Conservation (phyloP, 257 asterid genomes). For the Paraleonurus japonicus region DNA sequence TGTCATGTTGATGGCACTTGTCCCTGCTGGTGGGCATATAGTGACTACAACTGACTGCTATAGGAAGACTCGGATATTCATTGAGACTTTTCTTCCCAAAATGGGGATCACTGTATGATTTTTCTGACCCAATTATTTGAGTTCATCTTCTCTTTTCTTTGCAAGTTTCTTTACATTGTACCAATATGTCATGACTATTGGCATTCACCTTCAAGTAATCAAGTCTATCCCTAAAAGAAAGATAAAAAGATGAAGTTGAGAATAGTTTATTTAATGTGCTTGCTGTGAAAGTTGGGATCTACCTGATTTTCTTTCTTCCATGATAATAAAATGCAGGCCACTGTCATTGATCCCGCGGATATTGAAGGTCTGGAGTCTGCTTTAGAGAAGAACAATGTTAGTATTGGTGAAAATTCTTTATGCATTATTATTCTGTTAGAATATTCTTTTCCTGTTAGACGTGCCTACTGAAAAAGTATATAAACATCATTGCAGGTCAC, state of each 20-base stretch:
- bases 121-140: conserved; percentile 26
- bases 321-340: conserved; percentile 55
- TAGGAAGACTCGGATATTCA: conserved; percentile 81
- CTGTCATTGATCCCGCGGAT: conserved; percentile 95
- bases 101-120: conserved; percentile 81
- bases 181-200: background rate
- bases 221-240: background rate
- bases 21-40: conserved; percentile 93
- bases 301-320: conserved; percentile 26
- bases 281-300: conserved; percentile 12
- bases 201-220: background rate
- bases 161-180: background rate
- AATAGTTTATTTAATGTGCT: background rate
- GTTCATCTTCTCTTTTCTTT: background rate
- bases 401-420: conserved; percentile 24
- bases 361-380: conserved; percentile 77
- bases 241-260: background rate
- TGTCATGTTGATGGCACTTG: conserved; percentile 75
- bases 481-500: conserved; percentile 57
- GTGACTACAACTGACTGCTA: conserved; percentile 95
- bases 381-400: conserved; percentile 58
- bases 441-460: conserved; percentile 5
- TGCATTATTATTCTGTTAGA: conserved; percentile 10
- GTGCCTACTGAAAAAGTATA: conserved; percentile 1
- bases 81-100: conserved; percentile 81